Base-by-base conservation (phyloP, 805 yeast genomes). In the Candida gorgasii region DNA sequence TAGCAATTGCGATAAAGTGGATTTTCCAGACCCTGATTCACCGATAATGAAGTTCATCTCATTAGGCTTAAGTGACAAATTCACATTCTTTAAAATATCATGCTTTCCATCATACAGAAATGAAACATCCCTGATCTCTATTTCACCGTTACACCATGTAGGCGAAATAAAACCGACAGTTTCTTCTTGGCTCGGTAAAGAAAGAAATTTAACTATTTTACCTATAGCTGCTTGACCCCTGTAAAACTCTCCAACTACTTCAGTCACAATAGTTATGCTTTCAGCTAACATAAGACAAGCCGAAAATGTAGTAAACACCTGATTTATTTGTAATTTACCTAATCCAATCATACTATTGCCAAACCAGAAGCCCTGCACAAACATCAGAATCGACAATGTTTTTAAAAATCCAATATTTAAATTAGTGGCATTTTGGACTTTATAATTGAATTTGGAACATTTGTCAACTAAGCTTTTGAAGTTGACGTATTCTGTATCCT, bases 321-420 rank as follows among this genome's bases (percentile, higher is more conserved):
- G 74, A 9, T 86, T 84, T 2, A 88, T 65, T 1, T 67, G 52
- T 11, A 82, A 57, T 7, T 74, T 69, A 0, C 79, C 78, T 4
- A 63, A 60, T 26, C 63, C 61, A 3, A 89, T 82, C 69, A 86
- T 74, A 34, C 71, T 72, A 20, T 84, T 76, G 1, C 98, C 99
- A 64, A 84, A 92, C 88, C 95, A 89, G 53, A 93, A 86, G 0
- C 92, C 95, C 61, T 88, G 96, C 2, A 90, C 86, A 67, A 92
- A 89, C 81, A 89, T 82, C 56, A 81, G 58, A 28, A 88, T 66
- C 0, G 84, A 73, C 3, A 90, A 50, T 17, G 76, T 63, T 51
- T 83, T 76, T 39, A 84, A 61, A 0, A 76, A 32, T 0, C 86
- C 83, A 16, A 75, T 59, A 55, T 88, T 89, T 0, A 76, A 54